Evolutionary conservation across 2,329 filamentous ascomycete genomes (phyloP).

Genomic region (Colletotrichum godetiae): DNA sequence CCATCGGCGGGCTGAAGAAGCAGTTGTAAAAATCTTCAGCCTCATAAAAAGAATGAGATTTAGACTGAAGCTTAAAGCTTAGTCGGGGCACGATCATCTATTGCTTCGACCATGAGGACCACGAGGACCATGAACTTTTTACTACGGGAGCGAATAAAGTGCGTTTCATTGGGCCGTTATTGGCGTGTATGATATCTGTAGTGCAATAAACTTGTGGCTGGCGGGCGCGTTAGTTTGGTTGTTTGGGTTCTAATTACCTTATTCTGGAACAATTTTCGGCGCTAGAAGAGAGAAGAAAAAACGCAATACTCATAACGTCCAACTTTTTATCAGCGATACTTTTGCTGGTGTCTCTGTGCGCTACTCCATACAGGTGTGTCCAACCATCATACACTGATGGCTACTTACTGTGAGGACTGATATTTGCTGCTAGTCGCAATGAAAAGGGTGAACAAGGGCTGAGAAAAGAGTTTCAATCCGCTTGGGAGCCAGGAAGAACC

Average conservation of each 20-base stretch:
- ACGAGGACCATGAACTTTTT: not conserved
- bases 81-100: not conserved
- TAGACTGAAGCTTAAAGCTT: not conserved
- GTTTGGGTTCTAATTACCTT: not conserved
- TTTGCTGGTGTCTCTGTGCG: not conserved
- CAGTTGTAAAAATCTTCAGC: conserved; percentile 27
- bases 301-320: not conserved
- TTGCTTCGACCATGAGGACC: not conserved
- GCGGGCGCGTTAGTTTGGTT: conserved; percentile 6
- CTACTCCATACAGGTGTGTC: not conserved
- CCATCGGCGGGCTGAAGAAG: conserved; percentile 46
- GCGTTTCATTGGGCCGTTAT: not conserved
- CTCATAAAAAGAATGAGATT: not conserved
- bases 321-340: not conserved
- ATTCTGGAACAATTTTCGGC: conserved; percentile 23
- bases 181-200: not conserved
- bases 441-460: not conserved
- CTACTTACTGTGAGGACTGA: not conserved
- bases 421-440: not conserved
- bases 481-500: conserved; percentile 20
- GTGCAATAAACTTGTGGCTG: not conserved
- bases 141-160: not conserved
- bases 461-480: conserved; percentile 8
- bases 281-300: not conserved
- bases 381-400: not conserved